These are phyloP conservation scores for Areca catechu DNA, from an alignment of 176 grass and related monocot genomes.

Conservation along the genomic window DNA sequence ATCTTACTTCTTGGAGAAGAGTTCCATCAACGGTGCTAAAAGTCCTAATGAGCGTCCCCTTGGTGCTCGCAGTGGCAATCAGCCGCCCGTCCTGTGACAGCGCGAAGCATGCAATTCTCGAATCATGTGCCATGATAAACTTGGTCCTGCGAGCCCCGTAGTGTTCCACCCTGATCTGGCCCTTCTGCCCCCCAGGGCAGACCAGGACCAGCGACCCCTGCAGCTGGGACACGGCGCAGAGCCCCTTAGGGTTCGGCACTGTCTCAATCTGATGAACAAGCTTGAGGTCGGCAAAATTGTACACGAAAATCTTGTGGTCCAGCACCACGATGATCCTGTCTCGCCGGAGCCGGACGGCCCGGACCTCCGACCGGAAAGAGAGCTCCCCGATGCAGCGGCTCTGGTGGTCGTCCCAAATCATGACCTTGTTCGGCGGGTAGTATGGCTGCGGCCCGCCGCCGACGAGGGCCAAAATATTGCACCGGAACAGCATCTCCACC, in stretches of 20 bases:
- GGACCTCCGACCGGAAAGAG: slow-evolving; percentile 15
- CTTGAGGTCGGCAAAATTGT: slow-evolving; percentile 91
- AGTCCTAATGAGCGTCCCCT: slow-evolving; percentile 83
- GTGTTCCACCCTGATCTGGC: slow-evolving; percentile 88
- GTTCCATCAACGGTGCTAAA: slow-evolving; percentile 68
- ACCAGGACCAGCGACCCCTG: slow-evolving; percentile 79
- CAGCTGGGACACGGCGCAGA: slow-evolving; percentile 89
- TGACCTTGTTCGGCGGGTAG: slow-evolving; percentile 2
- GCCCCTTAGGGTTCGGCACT: slow-evolving; percentile 64
- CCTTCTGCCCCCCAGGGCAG: slow-evolving; percentile 79
- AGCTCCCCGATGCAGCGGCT: slow-evolving; percentile 15
- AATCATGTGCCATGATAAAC: slow-evolving; percentile 89
- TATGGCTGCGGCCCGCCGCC: neutral
- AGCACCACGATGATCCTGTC: slow-evolving; percentile 84
- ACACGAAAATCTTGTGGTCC: slow-evolving; percentile 88
- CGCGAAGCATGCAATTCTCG: slow-evolving; percentile 75
- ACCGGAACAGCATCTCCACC: slow-evolving; percentile 18
- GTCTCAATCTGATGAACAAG: slow-evolving; percentile 96
- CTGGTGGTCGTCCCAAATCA: slow-evolving; percentile 25
- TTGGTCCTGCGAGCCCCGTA: slow-evolving; percentile 78
- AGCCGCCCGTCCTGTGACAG: slow-evolving; percentile 78
- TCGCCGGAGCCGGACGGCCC: slow-evolving; percentile 68
- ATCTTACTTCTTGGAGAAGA: slow-evolving; percentile 87
- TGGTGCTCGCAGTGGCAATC: slow-evolving; percentile 84
- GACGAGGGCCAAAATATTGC: slow-evolving; percentile 15